A percentile compares a stretch with the other conserved stretches of the same genome.
Conservation (phyloP, 1,284 basidiomycete genomes). For the Hymenochaete sp. region DNA sequence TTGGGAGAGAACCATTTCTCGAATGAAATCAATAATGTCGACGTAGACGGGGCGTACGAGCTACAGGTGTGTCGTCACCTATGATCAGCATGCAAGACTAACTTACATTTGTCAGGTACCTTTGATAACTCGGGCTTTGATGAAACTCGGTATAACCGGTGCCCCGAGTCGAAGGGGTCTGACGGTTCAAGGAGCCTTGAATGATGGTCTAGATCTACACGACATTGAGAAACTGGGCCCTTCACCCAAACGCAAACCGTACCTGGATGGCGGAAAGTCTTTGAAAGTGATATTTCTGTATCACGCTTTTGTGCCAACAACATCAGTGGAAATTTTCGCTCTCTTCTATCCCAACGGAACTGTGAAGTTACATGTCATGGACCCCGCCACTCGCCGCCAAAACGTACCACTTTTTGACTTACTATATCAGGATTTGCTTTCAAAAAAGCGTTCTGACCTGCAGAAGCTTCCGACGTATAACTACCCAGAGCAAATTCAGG, state of each 20-base stretch:
- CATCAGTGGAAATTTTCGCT: conserved; percentile 83
- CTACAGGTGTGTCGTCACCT: conserved; percentile 52
- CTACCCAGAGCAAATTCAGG: conserved; percentile 68
- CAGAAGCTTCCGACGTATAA: conserved; percentile 43
- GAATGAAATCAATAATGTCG: conserved; percentile 87
- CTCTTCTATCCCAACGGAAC: conserved; percentile 72
- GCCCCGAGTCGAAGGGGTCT: conserved; percentile 56
- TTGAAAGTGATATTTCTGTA: conserved; percentile 89
- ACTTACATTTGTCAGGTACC: conserved; percentile 53
- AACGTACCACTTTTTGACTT: conserved; percentile 71
- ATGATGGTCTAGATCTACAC: conserved; percentile 75
- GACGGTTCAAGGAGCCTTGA: conserved; percentile 80
- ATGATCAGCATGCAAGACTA: conserved; percentile 11
- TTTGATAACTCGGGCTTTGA: conserved; percentile 72
- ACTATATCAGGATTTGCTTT: conserved; percentile 54
- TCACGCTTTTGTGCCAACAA: conserved; percentile 69
- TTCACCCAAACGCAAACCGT: conserved; percentile 57
- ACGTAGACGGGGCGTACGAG: conserved; percentile 94
- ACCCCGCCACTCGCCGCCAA: conserved; percentile 80
- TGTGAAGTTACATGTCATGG: conserved; percentile 83
- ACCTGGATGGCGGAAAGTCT: conserved; percentile 69
- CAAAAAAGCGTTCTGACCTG: conserved; percentile 37
- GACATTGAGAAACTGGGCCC: conserved; percentile 66
- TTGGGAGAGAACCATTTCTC: conserved; percentile 88
- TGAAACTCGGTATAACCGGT: conserved; percentile 83